These are phyloP conservation scores for Endotrypanum monterogeii DNA, from an alignment of 208 protist species.

Conservation along the genomic window DNA sequence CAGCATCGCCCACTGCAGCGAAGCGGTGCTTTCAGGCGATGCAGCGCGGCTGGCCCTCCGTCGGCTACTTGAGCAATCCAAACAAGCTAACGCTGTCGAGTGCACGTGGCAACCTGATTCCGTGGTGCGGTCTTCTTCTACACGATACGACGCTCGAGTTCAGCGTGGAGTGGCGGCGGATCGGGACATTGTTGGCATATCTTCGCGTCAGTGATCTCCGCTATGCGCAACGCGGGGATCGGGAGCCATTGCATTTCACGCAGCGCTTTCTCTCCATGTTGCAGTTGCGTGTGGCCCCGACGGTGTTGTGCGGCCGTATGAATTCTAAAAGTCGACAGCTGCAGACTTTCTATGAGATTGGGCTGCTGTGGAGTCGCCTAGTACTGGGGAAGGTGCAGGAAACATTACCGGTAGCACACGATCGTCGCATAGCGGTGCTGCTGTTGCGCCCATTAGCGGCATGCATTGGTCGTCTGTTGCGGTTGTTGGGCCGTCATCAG, in stretches of 20 bases:
- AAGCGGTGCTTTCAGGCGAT: conserved; percentile 46
- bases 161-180: conserved; percentile 70
- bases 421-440: conserved; percentile 20
- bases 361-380: conserved; percentile 56
- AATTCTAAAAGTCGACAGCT: conserved; percentile 55
- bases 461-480: conserved; percentile 33
- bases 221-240: conserved; percentile 13
- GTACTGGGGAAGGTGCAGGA: conserved; percentile 43
- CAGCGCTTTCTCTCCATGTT: conserved; percentile 51
- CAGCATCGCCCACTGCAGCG: conserved; percentile 52
- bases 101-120: conserved; percentile 15
- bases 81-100: conserved; percentile 12
- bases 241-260: conserved; percentile 23
- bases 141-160: conserved; percentile 43
- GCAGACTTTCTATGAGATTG: conserved; percentile 69
- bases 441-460: conserved; percentile 37
- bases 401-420: conserved; percentile 10
- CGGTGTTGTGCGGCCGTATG: conserved; percentile 49
- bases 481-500: conserved; percentile 34
- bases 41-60: conserved; percentile 46
- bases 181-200: conserved; percentile 28
- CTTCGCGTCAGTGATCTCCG: conserved; percentile 22
- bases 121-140: conserved; percentile 68
- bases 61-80: conserved; percentile 49
- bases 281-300: conserved; percentile 46